Percentiles rank a stretch among this genome's conserved stretches.
phyloP scores from a whole-genome alignment of 1,139 yeast species.

The Zhuliangozyma parablackwelliae region DNA sequence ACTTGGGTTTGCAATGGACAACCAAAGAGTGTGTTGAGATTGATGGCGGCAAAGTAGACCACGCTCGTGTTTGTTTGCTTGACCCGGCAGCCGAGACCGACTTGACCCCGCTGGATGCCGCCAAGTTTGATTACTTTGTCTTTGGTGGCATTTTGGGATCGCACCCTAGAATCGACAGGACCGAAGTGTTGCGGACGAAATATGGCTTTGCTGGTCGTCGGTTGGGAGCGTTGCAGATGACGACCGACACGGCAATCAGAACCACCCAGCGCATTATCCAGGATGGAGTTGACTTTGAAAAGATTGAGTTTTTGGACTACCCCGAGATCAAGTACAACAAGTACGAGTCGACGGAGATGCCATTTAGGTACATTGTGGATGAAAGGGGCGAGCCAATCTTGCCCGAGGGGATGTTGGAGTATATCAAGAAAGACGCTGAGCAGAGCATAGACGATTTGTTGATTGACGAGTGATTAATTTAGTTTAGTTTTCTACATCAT shows the following conservation, averaged over 20 bases:
- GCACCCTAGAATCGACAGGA: slow-evolving; percentile 94
- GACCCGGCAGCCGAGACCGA: slow-evolving; percentile 85
- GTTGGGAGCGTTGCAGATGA: slow-evolving; percentile 87
- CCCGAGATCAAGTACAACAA: slow-evolving; percentile 88
- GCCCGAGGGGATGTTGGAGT: slow-evolving; percentile 86
- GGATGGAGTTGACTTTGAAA: slow-evolving; percentile 52
- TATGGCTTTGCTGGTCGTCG: slow-evolving; percentile 84
- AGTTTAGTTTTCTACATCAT: not conserved
- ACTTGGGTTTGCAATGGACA: slow-evolving; percentile 78
- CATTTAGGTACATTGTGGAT: slow-evolving; percentile 81
- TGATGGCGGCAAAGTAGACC: slow-evolving; percentile 34
- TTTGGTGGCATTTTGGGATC: slow-evolving; percentile 97
- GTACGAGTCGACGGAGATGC: slow-evolving; percentile 95
- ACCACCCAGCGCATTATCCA: slow-evolving; percentile 77
- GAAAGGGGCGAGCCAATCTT: slow-evolving; percentile 66
- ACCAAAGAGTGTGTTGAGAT: slow-evolving; percentile 59
- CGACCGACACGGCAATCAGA: slow-evolving; percentile 95
- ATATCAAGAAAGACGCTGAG: slow-evolving; percentile 80
- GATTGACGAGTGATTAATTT: slow-evolving; percentile 14
- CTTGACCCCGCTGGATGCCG: slow-evolving; percentile 63
- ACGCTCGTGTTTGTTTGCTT: slow-evolving; percentile 65
- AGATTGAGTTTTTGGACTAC: slow-evolving; percentile 80
- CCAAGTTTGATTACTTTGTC: slow-evolving; percentile 74
- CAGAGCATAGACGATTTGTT: slow-evolving; percentile 66
- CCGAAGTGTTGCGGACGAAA: slow-evolving; percentile 76